Percentiles rank a stretch among this genome's conserved stretches.
phyloP scores from a whole-genome alignment of 139 green algal species.

The Tetraselmis chui region DNA sequence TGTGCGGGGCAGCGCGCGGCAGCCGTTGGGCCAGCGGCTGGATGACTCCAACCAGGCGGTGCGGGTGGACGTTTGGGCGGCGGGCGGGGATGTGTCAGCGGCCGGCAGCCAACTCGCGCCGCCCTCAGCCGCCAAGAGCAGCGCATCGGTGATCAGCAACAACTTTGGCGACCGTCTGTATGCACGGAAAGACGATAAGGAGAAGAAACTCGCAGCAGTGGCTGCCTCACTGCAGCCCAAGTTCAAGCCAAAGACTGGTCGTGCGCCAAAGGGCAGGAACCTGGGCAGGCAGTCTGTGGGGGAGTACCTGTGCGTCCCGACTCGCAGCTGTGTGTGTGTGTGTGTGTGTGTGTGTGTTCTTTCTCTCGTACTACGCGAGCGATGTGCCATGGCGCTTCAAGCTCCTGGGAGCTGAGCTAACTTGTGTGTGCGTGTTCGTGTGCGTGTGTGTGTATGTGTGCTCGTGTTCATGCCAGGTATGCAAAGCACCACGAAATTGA shows the following conservation, averaged over 20 bases:
- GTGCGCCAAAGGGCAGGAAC: slow-evolving; percentile 31
- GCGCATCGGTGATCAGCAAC: not conserved
- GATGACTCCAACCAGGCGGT: not conserved
- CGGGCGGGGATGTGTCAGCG: no score
- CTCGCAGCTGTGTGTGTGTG: no score
- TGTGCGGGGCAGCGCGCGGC: slow-evolving; percentile 2
- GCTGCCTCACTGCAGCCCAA: slow-evolving; percentile 52
- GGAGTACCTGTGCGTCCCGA: slow-evolving; percentile 54
- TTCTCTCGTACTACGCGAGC: no score
- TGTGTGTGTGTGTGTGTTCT: no score
- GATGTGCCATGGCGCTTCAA: no score
- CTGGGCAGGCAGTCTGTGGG: slow-evolving; percentile 34
- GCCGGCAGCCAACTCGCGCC: no score
- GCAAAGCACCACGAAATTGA: not conserved
- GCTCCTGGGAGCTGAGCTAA: no score
- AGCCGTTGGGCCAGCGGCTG: slow-evolving; percentile 8
- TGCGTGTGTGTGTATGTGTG: no score
- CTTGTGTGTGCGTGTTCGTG: no score
- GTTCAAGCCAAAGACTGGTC: slow-evolving; percentile 56
- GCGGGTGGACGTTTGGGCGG: slow-evolving; percentile 18
- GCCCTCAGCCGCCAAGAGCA: slow-evolving; percentile 28
- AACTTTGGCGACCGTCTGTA: not conserved
- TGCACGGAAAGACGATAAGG: slow-evolving; percentile 31
- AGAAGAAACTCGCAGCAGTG: slow-evolving; percentile 24
- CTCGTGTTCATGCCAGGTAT: no score